Evolutionary conservation across 108 stramenopile genomes (phyloP).

Genomic region (Conticribra guillardii): DNA sequence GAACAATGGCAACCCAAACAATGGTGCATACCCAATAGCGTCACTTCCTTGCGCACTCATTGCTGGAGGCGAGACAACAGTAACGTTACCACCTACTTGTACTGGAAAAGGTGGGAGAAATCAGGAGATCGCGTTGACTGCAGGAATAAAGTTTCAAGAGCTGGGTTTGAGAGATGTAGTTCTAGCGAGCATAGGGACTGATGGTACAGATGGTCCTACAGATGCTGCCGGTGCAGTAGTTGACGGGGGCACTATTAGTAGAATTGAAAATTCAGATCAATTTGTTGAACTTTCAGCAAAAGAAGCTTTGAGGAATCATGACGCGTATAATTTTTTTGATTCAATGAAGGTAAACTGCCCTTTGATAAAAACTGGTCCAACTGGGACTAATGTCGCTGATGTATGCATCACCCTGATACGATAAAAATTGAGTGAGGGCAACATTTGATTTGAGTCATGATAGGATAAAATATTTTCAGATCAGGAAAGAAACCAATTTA

Average conservation of each 20-base stretch:
- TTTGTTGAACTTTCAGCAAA: constrained; percentile 32
- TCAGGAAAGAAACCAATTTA: too few relatives aligned
- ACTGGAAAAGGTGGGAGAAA: constrained; percentile 88
- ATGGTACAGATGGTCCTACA: constrained; percentile 91
- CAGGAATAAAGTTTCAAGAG: constrained; percentile 61
- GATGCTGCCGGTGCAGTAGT: constrained; percentile 91
- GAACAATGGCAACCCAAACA: background rate
- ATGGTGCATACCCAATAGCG: constrained; percentile 25
- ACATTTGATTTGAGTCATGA: too few relatives aligned
- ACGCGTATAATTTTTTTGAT: constrained; percentile 71
- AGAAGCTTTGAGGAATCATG: constrained; percentile 64
- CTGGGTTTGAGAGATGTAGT: constrained; percentile 71
- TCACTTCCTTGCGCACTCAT: constrained; percentile 71
- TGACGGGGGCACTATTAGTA: constrained; percentile 62
- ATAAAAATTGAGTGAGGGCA: constrained; percentile 17
- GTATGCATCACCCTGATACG: constrained; percentile 73
- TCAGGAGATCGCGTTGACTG: constrained; percentile 84
- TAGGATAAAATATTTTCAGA: too few relatives aligned
- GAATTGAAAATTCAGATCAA: constrained; percentile 23
- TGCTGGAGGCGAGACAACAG: constrained; percentile 90
- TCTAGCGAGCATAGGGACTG: constrained; percentile 79
- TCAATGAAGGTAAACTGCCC: constrained; percentile 35
- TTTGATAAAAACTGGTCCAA: constrained; percentile 77
- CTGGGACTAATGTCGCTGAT: constrained; percentile 90
- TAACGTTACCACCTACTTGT: constrained; percentile 60